phyloP scores from a whole-genome alignment of 108 stramenopile genomes.

The Cyclotella baltica region DNA sequence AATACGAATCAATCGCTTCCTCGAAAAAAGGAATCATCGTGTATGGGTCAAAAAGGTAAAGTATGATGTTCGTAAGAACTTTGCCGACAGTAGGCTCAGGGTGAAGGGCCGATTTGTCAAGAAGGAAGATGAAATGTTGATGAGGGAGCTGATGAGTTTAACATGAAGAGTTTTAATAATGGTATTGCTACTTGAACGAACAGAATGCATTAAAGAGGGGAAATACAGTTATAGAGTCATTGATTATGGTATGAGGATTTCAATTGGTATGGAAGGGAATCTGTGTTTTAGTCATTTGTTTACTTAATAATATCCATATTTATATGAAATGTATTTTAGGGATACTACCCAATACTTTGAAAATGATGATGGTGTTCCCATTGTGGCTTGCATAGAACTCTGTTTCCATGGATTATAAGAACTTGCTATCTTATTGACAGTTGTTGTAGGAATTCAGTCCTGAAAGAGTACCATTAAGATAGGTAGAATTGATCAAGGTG shows the following conservation, averaged over 20 bases:
- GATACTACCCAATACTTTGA: no score
- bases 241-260: background rate
- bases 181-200: background rate
- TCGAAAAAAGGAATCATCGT: conserved; percentile 93
- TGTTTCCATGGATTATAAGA: no score
- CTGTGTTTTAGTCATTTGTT: background rate
- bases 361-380: background rate
- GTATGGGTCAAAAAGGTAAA: conserved; percentile 98
- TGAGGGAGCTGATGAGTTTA: conserved; percentile 92
- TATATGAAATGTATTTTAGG: no score
- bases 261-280: background rate
- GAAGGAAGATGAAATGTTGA: conserved; percentile 98
- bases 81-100: conserved; percentile 95
- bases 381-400: no score
- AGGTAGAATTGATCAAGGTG: no score
- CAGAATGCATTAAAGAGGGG: background rate
- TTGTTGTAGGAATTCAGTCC: no score
- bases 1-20: conserved; percentile 87
- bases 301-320: background rate
- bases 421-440: no score
- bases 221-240: background rate
- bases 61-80: conserved; percentile 99
- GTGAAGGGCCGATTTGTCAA: conserved; percentile 99
- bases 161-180: conserved; percentile 50
- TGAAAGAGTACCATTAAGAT: no score